Percentiles rank a stretch among this genome's conserved stretches.
Evolutionary conservation across 2,329 filamentous ascomycete genomes (phyloP).

Genomic region (Penicillium freii): DNA sequence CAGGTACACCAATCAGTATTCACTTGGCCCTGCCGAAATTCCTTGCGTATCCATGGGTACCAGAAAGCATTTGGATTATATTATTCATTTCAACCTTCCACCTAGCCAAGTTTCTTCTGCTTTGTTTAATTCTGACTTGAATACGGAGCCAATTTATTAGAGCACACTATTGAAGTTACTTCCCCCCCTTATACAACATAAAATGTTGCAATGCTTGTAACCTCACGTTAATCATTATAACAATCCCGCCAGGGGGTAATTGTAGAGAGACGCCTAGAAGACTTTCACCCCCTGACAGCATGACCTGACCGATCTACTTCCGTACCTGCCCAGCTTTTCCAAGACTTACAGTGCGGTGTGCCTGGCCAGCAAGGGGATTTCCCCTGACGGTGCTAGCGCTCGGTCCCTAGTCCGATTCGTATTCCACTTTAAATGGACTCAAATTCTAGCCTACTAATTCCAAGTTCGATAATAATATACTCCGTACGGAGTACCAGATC

Average conservation of each 20-base stretch:
- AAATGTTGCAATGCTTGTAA: neutral
- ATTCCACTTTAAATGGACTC: neutral
- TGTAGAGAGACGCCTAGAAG: neutral
- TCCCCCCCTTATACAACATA: neutral
- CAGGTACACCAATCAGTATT: constrained; percentile 36
- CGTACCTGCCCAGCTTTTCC: neutral
- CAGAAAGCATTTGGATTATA: neutral
- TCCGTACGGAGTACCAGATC: neutral
- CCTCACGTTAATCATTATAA: neutral
- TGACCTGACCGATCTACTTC: neutral
- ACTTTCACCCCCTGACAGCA: neutral
- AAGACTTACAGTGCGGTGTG: constrained; percentile 1
- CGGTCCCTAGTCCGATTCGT: neutral
- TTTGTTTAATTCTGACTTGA: neutral
- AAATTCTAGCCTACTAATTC: neutral
- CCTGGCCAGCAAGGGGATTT: constrained; percentile 6
- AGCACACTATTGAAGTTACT: constrained; percentile 8
- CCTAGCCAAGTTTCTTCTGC: no score
- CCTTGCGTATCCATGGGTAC: constrained; percentile 23
- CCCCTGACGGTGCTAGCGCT: neutral
- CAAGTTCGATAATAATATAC: neutral
- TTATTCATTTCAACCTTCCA: neutral
- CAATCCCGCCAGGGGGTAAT: neutral
- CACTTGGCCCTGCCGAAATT: constrained; percentile 14
- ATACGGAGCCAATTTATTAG: neutral